Evolutionary conservation across 768 basidiomycete species (phyloP), one percentile per base, ranked within the genome.

Genomic region (Rhodotorula graminis): DNA sequence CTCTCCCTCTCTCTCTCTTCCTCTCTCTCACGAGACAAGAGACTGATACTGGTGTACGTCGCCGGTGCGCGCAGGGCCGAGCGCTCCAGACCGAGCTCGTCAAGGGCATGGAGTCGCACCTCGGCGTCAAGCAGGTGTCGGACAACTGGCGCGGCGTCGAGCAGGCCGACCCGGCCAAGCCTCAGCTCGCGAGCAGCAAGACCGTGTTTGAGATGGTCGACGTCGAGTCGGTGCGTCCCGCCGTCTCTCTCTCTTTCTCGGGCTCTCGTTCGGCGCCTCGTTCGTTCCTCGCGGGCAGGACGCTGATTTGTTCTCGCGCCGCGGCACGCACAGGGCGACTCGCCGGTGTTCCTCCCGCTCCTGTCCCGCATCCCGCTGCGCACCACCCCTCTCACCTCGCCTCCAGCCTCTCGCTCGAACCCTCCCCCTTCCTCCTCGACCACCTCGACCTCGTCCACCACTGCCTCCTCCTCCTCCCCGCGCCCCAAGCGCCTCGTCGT

Each of bases 21-120:
- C 49, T 57, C 61, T 44, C 11, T 11, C 23, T 23, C 49, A 21
- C 18, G 12, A 21, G 18, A 11, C 49, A 25, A 21, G 5, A 37
- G n/a, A 18, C 49, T 50, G 49, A 50, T 9, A 4, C 18, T 14
- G 19, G 37, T 29, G 62, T 40, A 42, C 44, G 61, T 27, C 1
- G 16, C 16, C n/a, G 47, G 42, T n/a, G 31, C 42, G 71, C 55
- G 42, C 75, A 91, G 90, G 84, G 83, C 52, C 87, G 87, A 78
- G 80, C 82, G 7, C 78, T 93, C 10, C 93, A 96, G 83, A 89
- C 87, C 0, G 90, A 91, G 16, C 92, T 94, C 81, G 85, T 84
- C 14, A 79, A 80, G 57, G 91, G 89, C 27, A 96, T 96, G 93
- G 92, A 96, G 77, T 81, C 82, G 53, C 80, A 91, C 10, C 83